Conservation (phyloP, 169 alveolate species). For the Plasmodium inui region DNA sequence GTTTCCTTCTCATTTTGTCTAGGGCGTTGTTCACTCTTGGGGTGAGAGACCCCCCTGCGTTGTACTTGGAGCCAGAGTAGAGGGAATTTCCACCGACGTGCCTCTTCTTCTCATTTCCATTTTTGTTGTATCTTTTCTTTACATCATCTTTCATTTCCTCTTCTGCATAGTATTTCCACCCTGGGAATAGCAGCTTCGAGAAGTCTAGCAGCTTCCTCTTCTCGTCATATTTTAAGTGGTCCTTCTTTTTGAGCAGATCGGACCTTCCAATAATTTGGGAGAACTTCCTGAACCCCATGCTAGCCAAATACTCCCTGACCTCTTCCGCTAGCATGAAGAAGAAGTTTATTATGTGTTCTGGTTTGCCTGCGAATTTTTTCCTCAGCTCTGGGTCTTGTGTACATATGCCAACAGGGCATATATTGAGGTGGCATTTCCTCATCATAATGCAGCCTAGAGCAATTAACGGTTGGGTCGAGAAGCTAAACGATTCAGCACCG, state of each 20-base stretch:
- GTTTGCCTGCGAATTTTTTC: constrained; percentile 86
- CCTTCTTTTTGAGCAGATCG: constrained; percentile 69
- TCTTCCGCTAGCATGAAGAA: constrained; percentile 84
- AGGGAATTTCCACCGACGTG: background rate
- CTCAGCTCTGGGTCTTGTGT: constrained; percentile 87
- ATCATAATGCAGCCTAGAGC: constrained; percentile 88
- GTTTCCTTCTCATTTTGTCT: constrained; percentile 21
- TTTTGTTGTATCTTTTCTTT: background rate
- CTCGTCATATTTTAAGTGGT: constrained; percentile 70
- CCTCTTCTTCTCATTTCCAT: constrained; percentile 1
- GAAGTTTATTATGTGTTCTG: constrained; percentile 85
- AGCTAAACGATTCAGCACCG: constrained; percentile 86
- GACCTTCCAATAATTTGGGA: constrained; percentile 77
- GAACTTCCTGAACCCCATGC: constrained; percentile 80
- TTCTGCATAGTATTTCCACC: constrained; percentile 77
- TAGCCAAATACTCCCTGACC: constrained; percentile 82
- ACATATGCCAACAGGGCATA: constrained; percentile 88
- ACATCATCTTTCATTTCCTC: constrained; percentile 46
- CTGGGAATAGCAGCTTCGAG: constrained; percentile 70
- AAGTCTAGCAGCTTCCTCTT: constrained; percentile 66
- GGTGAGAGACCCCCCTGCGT: background rate
- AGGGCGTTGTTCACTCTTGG: background rate
- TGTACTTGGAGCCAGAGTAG: constrained; percentile 22
- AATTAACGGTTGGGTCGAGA: constrained; percentile 86
- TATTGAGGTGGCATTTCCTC: constrained; percentile 88